Percentiles rank a stretch among this genome's conserved stretches.
These are phyloP conservation scores for Cytospora paraplurivora DNA, from an alignment of 2,329 filamentous ascomycete species.

Conservation along the genomic window DNA sequence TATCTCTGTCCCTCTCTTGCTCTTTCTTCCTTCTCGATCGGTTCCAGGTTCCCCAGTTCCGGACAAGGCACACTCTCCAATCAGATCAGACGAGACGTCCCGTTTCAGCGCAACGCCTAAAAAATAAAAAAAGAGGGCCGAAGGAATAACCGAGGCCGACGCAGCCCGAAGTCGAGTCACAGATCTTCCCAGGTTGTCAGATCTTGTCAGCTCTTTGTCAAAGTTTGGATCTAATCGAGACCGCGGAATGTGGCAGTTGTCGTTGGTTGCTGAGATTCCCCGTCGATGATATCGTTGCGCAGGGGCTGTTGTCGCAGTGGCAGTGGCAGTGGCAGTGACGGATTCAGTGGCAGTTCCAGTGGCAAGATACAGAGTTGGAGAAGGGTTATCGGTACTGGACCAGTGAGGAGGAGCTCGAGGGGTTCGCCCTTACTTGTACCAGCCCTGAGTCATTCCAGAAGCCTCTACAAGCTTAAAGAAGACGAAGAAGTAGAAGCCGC, in stretches of 20 bases:
- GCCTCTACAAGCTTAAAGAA: conserved; percentile 26
- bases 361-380: conserved; percentile 6
- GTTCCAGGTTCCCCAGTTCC: neutral
- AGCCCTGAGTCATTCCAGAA: conserved; percentile 30
- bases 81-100: conserved; percentile 3
- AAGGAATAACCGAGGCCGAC: neutral
- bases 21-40: neutral
- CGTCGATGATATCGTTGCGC: conserved; percentile 21
- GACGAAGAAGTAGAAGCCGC: neutral
- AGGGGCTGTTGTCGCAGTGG: conserved; percentile 14
- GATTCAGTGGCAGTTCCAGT: conserved; percentile 14
- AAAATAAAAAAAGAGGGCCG: conserved; percentile 5
- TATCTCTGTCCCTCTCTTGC: neutral
- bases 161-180: conserved; percentile 20
- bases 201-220: neutral
- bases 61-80: conserved; percentile 7
- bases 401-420: neutral
- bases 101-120: neutral
- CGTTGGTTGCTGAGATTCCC: neutral
- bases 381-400: neutral
- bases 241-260: neutral
- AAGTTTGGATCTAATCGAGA: neutral
- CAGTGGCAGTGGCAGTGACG: conserved; percentile 11
- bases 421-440: conserved; percentile 24
- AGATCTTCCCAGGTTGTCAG: neutral